Evolutionary conservation across 257 asterid species (phyloP), one percentile per base, ranked within the genome.

Genomic region (Solanum commersonii): DNA sequence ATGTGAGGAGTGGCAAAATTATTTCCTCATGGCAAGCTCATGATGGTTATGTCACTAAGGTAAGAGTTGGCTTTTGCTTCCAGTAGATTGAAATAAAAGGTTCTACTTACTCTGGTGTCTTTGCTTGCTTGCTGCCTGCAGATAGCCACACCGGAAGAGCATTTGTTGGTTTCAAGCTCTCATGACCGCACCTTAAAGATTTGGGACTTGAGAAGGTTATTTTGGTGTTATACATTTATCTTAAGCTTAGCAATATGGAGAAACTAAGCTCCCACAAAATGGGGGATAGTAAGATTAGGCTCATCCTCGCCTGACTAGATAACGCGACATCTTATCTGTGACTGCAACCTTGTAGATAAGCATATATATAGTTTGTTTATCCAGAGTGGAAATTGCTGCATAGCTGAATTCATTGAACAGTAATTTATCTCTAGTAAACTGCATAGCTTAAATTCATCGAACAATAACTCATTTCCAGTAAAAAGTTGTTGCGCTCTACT

Each of bases 11-110:
- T 90, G 99, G 99, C 87, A 92, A 92, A 87, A 91, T 94, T 78
- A 94, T 95, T 89, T 89, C 98, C 33, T 92, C 98, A 63, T 96
- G 99, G 99, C 98, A 96, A 92, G 99, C 98, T 89, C 99, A 97
- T 92, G 99, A 97, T 92, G 99, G 99, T 90, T 97, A 93, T 88
- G 94, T 97, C 91, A 97, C 99, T 83, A 94, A 97, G 99, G 99
- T 97, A 96, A 95, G 86, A 49, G 76, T 87, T 79, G 85, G 22
- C 16, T 59, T 20, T 71, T 86, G 46, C 84, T 86, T 52, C 22
- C 23, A 16, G 38, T 86, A 52, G 52, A 52, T 72, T 49, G 77
- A 49, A 38, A 46, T 60, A 71, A 37, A 34, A 31, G 84, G 63
- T 74, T 38, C 46, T 12, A 68, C 87, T 35, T 82, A 70, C 23